Evolutionary conservation across 495 filamentous ascomycete genomes (phyloP).

Genomic region (Penicilliopsis zonata): DNA sequence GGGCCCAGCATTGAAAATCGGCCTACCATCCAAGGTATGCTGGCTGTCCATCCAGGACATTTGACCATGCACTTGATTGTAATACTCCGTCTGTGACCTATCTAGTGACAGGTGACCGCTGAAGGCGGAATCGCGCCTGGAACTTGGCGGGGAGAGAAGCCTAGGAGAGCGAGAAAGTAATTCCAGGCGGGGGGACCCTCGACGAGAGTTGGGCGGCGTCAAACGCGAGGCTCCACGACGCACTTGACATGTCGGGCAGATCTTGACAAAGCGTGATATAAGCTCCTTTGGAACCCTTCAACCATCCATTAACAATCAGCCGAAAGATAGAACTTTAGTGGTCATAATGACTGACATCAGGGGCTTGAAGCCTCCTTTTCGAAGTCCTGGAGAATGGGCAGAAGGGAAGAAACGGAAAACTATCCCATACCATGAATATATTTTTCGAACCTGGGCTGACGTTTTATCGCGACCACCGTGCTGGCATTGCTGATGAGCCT

Average conservation of each 20-base stretch:
- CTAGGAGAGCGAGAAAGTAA: constrained; percentile 27
- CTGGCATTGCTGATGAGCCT: constrained; percentile 43
- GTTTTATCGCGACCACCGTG: constrained; percentile 52
- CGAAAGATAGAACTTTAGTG: constrained; percentile 1
- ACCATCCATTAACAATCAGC: constrained; percentile 1
- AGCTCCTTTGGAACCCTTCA: constrained; percentile 45
- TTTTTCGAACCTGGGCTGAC: constrained; percentile 42
- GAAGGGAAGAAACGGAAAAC: neutral
- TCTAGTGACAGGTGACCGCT: constrained; percentile 14
- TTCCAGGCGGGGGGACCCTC: constrained; percentile 28
- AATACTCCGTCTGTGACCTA: constrained; percentile 22
- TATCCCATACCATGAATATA: constrained; percentile 41
- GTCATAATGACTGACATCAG: neutral
- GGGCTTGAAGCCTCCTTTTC: neutral
- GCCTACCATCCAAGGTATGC: constrained; percentile 13
- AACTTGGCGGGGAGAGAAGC: constrained; percentile 25
- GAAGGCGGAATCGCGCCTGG: constrained; percentile 24
- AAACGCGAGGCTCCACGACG: constrained; percentile 33
- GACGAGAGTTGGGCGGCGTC: constrained; percentile 33
- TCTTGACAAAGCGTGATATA: constrained; percentile 45
- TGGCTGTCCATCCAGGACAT: constrained; percentile 17
- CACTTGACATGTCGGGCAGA: constrained; percentile 40
- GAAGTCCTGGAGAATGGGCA: neutral
- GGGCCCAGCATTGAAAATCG: constrained; percentile 7
- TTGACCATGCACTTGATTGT: constrained; percentile 15